phyloP scores from a whole-genome alignment of 1,139 yeast species.

The Nakaseomyces nivariensis region DNA sequence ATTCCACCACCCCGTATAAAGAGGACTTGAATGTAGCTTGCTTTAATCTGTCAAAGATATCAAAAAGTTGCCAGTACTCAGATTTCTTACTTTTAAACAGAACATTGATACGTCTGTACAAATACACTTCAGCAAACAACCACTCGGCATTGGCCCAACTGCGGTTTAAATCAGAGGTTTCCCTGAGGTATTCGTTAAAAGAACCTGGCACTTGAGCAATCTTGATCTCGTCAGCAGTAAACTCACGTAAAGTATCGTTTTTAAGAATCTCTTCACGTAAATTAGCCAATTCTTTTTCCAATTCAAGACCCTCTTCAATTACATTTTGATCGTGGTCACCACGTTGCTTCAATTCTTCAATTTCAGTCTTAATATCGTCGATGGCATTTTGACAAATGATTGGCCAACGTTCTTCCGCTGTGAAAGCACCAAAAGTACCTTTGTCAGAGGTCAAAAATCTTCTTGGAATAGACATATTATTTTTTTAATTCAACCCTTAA shows the following conservation, averaged over 20 bases:
- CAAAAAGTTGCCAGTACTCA: conserved; percentile 37
- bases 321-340: conserved; percentile 10
- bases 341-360: conserved; percentile 26
- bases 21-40: conserved; percentile 68
- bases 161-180: conserved; percentile 21
- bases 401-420: conserved; percentile 83
- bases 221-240: conserved; percentile 35
- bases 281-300: conserved; percentile 23
- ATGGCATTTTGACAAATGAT: conserved; percentile 60
- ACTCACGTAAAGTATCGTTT: conserved; percentile 33
- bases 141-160: conserved; percentile 90
- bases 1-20: conserved; percentile 66
- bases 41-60: conserved; percentile 63
- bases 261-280: conserved; percentile 31
- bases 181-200: conserved; percentile 40
- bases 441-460: conserved; percentile 33
- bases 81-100: conserved; percentile 31
- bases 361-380: conserved; percentile 40
- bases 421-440: conserved; percentile 71
- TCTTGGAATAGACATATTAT: conserved; percentile 2
- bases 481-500: too few species aligned
- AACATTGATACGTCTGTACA: conserved; percentile 58
- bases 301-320: conserved; percentile 17
- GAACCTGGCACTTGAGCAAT: conserved; percentile 38
- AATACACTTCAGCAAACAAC: conserved; percentile 77